Base-by-base conservation (phyloP, 306 rosid species). In the Myrica gale region DNA sequence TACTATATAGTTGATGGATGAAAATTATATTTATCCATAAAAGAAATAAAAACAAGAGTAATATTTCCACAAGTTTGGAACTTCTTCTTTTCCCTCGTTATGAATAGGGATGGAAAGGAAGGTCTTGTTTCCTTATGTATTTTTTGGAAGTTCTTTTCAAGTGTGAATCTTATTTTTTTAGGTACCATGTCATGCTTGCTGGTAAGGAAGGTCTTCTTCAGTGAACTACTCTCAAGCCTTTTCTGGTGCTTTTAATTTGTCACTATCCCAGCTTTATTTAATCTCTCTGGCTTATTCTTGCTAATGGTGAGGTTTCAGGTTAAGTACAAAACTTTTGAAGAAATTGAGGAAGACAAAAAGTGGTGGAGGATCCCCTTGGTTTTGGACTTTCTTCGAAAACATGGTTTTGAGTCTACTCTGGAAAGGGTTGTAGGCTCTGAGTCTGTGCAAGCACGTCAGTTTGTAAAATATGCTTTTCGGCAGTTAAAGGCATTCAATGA, bases 401-500 rank as follows among this genome's bases (percentile, higher is more conserved):
- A 86, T 52, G 95, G 92, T 80, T 80, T 94, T 80, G 95, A 87
- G 61, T 85, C 95, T 87, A 92, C 93, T 73, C 63, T 94, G 72
- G 78, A 78, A 84, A 86, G 51, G 85, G 74, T 86, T 76, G 83
- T 69, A 71, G 98, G 97, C 69, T 89, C 97, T 43, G 94, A 94
- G 69, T 82, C 96, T 50, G 96, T 94, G 57, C 95, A 89, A 74
- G 95, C 90, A 17, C 87, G 93, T 52, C 95, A 92, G 81, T 94
- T 94, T 87, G 98, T 89, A 81, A 89, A 89, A 74, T 94, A 89
- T 85, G 96, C 97, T 73, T 94, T 94, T 84, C 97, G 96, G 74
- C 94, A 90, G 85, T 69, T 94, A 57, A 90, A 89, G 87, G 84
- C 97, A 54, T 90, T 90, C 83, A 90, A 89, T 82, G 83, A 87